Base-by-base conservation (phyloP, 371 early-diverging fungal genomes). In the Entomophthora muscae region DNA sequence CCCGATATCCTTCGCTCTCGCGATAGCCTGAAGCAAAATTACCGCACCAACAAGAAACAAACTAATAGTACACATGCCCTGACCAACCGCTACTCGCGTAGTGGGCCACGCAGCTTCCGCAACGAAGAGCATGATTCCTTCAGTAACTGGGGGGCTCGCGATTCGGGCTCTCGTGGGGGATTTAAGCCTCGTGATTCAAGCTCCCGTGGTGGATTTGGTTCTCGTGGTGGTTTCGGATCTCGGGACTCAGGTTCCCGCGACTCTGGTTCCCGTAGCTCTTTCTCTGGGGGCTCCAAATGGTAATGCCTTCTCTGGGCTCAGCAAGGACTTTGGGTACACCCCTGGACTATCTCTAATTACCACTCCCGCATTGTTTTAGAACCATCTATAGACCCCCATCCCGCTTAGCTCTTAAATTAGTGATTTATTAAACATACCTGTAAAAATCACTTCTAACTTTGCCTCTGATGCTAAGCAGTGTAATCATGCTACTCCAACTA, bases 31-130 rank as follows among this genome's bases (percentile, higher is more conserved):
- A 57, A 57, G 31, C n/a, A 22, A 7, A 26, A 57, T 17, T 26
- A 29, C 32, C 58, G 58, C 29, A 31, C 31, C 29, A 57, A 57
- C 58, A 57, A 57, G 58, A 31, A 26, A 21, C 32, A 26, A 30
- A 26, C 31, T 29, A 26, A 31, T 2, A 29, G 29, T 3, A 57
- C 58, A 12, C 26, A 12, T 26, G 21, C 58, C 21, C 31, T 57
- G 29, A 42, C 22, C 31, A 33, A 42, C 12, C 31, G 42, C 10
- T 33, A 61, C 22, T 10, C 42, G 5, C 42, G 42, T 42, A 17
- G 42, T 42, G 42, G 42, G 10, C 5, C 10, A 5, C 42, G 42
- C 17, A 42, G 42, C 42, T 42, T 42, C 42, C 5, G 42, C 42
- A 42, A 42, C 42, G 42, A 42, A 17, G 42, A 42, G 10, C 42